phyloP scores from a whole-genome alignment of 1,284 basidiomycete genomes.

The Calocybe gambosa region DNA sequence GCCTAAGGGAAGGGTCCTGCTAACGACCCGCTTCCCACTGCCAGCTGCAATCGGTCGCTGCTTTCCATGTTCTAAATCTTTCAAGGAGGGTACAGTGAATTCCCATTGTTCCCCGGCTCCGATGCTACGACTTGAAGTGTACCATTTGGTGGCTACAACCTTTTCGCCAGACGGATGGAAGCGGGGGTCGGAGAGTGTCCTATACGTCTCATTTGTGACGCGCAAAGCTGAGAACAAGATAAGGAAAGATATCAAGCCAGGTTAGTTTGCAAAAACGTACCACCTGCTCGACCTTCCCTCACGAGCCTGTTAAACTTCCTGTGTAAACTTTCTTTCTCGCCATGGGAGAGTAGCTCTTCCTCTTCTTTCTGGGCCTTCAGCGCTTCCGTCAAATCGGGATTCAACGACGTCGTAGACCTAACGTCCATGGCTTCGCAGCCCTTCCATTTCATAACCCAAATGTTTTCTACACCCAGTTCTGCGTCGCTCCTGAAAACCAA shows the following conservation, averaged over 20 bases:
- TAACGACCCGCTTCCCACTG: conserved; percentile 48
- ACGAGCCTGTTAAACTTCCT: conserved; percentile 43
- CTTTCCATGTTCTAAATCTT: conserved; percentile 17
- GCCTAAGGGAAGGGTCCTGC: conserved; percentile 50
- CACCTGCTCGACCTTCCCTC: conserved; percentile 52
- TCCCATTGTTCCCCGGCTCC: conserved; percentile 71
- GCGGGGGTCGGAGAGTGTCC: conserved; percentile 60
- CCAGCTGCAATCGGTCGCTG: conserved; percentile 32
- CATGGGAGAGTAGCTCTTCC: conserved; percentile 41
- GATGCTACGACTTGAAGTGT: conserved; percentile 52
- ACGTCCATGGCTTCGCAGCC: conserved; percentile 58
- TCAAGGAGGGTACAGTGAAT: conserved; percentile 40
- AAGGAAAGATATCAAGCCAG: neutral
- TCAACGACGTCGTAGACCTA: conserved; percentile 22
- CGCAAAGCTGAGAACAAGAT: conserved; percentile 40
- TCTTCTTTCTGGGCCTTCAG: conserved; percentile 35
- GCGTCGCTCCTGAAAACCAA: conserved; percentile 67
- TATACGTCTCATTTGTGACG: conserved; percentile 68
- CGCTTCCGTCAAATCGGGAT: conserved; percentile 28
- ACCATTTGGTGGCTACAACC: conserved; percentile 72
- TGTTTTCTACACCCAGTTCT: conserved; percentile 64
- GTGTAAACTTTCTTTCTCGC: conserved; percentile 43
- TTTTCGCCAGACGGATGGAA: conserved; percentile 60
- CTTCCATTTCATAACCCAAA: conserved; percentile 62
- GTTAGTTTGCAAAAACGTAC: conserved; percentile 29